Base-by-base conservation (phyloP, 805 yeast genomes). In the Lipomyces yamanashiensis region DNA sequence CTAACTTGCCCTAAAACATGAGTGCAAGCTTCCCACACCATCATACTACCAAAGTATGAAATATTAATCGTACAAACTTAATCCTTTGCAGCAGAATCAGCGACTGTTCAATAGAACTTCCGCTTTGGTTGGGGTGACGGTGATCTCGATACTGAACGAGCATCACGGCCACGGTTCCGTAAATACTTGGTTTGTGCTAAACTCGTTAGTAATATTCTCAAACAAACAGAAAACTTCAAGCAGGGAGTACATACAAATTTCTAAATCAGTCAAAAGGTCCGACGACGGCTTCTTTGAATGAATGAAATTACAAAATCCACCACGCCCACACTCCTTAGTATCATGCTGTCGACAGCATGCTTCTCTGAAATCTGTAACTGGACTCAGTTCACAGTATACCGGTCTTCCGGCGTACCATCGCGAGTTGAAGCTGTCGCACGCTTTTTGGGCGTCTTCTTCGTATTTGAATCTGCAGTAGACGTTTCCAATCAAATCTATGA, bases 381-480 rank as follows among this genome's bases (percentile, higher is more conserved):
- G 95, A 28, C 90, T 84, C 34, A 90, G 78, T 71, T 90, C 95
- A 71, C 90, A 85, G 73, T 85, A 88, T 0, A 92, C 85, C 0
- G 98, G 98, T 60, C 86, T 77, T 8, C 84, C 85, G 61, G 85
- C 84, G 73, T 85, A 92, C 98, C 98, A 92, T 62, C 95, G 82
- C 39, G 85, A 82, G 72, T 90, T 90, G 71, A 92, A 83, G 59
- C 77, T 79, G 53, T 83, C 81, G 41, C 83, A 80, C 2, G 92
- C 92, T 54, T 74, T 75, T 41, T 77, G 78, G 0, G 97, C 96
- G 36, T 82, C 84, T 3, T 79, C 80, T 21, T 81, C 82, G 33
- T 79, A 75, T 39, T 77, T 73, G 74, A 85, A 92, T 63, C 83
- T 81, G 19, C 89, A 84, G 73, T 90, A 90, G 0, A 92, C 96